Base-by-base conservation (phyloP, 2,329 filamentous ascomycete species). In the Apiospora sp. region DNA sequence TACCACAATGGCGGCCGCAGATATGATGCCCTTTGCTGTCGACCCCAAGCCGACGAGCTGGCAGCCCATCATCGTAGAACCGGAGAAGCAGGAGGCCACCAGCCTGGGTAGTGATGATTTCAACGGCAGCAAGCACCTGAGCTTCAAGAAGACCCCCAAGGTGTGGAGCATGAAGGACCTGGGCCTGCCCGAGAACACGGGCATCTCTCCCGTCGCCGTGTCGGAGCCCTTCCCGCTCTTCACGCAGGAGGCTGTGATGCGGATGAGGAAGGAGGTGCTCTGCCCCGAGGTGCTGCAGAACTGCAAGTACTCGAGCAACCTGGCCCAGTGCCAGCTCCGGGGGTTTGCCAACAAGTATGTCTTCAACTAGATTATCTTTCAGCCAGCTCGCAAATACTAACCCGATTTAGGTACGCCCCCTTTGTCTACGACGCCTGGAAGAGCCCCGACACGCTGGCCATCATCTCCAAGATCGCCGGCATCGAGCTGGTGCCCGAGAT, bases 171-270 rank as follows among this genome's bases (percentile, higher is more conserved):
- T 92, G 90, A 85, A 87, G 76, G 90, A 92, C 44, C 83, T 92
- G 70, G 89, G 88, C 1, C 87, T 88, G 54, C 78, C 84, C 2
- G 84, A 88, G 48, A 84, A 85, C 71, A 84, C 83, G 69, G 91
- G 90, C 5, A 85, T 93, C 37, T 93, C 91, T 1, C 86, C 86
- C 0, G 84, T 90, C 68, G 91, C 90, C 16, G 90, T 92, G 70
- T 91, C 90, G 0, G 88, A 92, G 72, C 90, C 91, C 0, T 93
- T 93, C 79, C 84, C 85, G 4, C 84, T 93, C 34, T 93, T 93
- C 80, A 88, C 88, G 14, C 78, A 85, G 44, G 89, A 91, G 67
- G 90, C 91, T 1, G 85, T 93, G 69, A 81, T 87, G 77, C 85
- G 87, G 70, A 92, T 93, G 86, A 86, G 91, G 71, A 82, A 82